phyloP scores from a whole-genome alignment of 306 rosid species.

The Castanea crenata region DNA sequence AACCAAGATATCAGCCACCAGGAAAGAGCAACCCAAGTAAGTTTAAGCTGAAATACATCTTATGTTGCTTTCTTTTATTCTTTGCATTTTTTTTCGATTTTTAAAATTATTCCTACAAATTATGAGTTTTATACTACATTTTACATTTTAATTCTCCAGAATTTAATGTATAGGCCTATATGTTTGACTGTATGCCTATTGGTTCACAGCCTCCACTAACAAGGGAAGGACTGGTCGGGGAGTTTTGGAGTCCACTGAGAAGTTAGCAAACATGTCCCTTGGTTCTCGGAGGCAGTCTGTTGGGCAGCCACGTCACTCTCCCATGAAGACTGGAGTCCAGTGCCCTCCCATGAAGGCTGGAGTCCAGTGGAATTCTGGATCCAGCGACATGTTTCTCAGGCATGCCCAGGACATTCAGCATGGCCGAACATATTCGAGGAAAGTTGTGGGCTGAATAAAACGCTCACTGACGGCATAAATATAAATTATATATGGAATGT shows the following conservation, averaged over 20 bases:
- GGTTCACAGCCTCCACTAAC: constrained; percentile 48
- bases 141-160: neutral
- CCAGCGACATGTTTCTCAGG: constrained; percentile 59
- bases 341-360: constrained; percentile 55
- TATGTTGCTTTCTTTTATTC: neutral
- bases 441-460: constrained; percentile 64
- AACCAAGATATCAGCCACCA: constrained; percentile 66
- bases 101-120: too few species aligned
- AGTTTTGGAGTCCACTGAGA: constrained; percentile 70
- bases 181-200: neutral
- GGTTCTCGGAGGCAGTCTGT: constrained; percentile 48
- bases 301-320: constrained; percentile 56
- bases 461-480: neutral
- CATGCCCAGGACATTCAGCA: constrained; percentile 55
- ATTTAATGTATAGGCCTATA: too few species aligned
- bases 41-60: neutral
- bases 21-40: constrained; percentile 75
- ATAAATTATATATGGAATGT: neutral
- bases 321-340: constrained; percentile 43
- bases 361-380: constrained; percentile 66
- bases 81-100: too few species aligned
- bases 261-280: constrained; percentile 68
- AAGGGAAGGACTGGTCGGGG: constrained; percentile 58
- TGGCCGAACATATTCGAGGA: constrained; percentile 61
- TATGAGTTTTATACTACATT: neutral